phyloP scores from a whole-genome alignment of 768 basidiomycete genomes.

The Rhizopogon sp. region DNA sequence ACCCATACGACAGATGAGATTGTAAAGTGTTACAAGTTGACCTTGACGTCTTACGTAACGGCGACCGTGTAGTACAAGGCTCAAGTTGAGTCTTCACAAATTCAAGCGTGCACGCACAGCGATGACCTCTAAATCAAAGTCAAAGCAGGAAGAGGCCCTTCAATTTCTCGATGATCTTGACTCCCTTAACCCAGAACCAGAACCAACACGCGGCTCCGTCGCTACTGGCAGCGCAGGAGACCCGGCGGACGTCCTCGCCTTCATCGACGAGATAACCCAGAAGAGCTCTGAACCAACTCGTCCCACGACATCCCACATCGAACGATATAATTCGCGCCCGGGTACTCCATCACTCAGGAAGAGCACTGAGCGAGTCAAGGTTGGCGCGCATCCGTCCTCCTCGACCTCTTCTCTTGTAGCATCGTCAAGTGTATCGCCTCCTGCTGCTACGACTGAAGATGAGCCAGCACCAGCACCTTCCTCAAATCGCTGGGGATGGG shows the following conservation, averaged over 20 bases:
- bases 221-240: conserved; percentile 49
- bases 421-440: conserved; percentile 23
- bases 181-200: conserved; percentile 52
- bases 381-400: conserved; percentile 44
- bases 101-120: background rate
- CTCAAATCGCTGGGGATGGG: conserved; percentile 69
- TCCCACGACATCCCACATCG: conserved; percentile 45
- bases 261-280: conserved; percentile 92
- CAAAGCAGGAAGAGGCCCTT: conserved; percentile 84
- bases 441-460: conserved; percentile 15
- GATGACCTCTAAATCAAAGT: conserved; percentile 52
- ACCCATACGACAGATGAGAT: conserved; percentile 11
- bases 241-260: conserved; percentile 81
- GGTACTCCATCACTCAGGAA: conserved; percentile 70
- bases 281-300: conserved; percentile 80
- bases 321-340: conserved; percentile 56
- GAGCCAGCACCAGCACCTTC: conserved; percentile 10
- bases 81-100: background rate
- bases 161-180: conserved; percentile 95
- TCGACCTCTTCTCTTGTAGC: conserved; percentile 38
- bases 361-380: conserved; percentile 70
- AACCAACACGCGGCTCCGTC: conserved; percentile 15
- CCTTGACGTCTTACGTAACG: too few species aligned
- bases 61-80: background rate
- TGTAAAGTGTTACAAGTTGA: too few species aligned